Conservation (phyloP, 1,139 yeast species). For the Protomyces inundatus region DNA sequence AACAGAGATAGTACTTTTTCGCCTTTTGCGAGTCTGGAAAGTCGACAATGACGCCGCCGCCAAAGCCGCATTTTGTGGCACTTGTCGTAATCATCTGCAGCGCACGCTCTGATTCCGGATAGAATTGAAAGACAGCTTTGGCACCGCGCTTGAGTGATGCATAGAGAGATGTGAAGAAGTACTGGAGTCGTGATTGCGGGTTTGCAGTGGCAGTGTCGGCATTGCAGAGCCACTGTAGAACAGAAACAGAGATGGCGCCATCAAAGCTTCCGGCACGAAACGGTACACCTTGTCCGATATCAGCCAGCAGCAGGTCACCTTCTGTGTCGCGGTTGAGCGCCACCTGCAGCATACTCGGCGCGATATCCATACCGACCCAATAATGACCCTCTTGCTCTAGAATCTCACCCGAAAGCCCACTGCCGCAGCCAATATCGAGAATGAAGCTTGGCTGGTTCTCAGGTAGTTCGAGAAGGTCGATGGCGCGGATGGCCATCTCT, state of each 20-base stretch:
- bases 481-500: slow-evolving; percentile 88
- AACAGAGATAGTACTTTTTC: slow-evolving; percentile 80
- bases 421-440: slow-evolving; percentile 94
- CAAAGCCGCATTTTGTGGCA: slow-evolving; percentile 92
- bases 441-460: slow-evolving; percentile 53
- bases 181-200: slow-evolving; percentile 75
- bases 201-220: slow-evolving; percentile 81
- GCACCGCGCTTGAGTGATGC: slow-evolving; percentile 89
- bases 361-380: slow-evolving; percentile 96
- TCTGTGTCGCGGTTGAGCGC: slow-evolving; percentile 88
- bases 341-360: slow-evolving; percentile 90
- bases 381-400: slow-evolving; percentile 87
- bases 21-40: slow-evolving; percentile 90
- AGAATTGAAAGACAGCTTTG: slow-evolving; percentile 93
- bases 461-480: slow-evolving; percentile 73
- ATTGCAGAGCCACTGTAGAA: slow-evolving; percentile 96
- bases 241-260: slow-evolving; percentile 92
- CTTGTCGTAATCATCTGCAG: slow-evolving; percentile 69
- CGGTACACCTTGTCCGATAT: slow-evolving; percentile 91
- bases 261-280: slow-evolving; percentile 95
- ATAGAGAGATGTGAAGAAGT: slow-evolving; percentile 82
- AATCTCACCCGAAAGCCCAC: slow-evolving; percentile 93
- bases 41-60: slow-evolving; percentile 91
- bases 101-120: slow-evolving; percentile 86
- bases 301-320: slow-evolving; percentile 86